Percentiles rank a stretch among this genome's conserved stretches.
Evolutionary conservation across 2,329 filamentous ascomycete species (phyloP).

Genomic region (Fusarium sp.): DNA sequence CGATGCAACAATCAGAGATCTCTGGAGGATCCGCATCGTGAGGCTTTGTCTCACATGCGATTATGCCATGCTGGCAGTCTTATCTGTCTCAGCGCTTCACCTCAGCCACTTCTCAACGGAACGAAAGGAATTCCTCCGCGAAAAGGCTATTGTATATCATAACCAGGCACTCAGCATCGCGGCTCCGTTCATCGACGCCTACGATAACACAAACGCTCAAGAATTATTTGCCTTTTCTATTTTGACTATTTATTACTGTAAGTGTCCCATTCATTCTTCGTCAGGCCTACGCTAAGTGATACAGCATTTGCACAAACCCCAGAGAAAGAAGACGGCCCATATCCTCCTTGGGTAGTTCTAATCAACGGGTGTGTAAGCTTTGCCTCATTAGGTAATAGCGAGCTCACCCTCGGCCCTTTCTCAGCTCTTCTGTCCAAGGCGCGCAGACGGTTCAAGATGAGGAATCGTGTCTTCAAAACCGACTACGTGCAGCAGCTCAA

Average conservation of each 20-base stretch:
- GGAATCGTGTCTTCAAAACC: neutral
- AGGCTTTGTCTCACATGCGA: neutral
- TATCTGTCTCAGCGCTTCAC: neutral
- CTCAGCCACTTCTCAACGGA: neutral
- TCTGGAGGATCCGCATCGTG: neutral
- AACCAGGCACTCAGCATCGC: neutral
- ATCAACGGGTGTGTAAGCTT: neutral
- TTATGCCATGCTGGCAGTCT: neutral
- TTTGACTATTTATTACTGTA: neutral
- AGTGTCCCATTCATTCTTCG: rapidly evolving
- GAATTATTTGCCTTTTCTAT: neutral
- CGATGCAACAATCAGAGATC: neutral
- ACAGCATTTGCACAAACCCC: neutral
- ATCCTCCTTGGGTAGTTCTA: neutral
- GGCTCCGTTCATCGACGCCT: neutral
- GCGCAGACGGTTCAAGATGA: neutral
- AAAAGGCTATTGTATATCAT: neutral
- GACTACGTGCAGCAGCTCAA: neutral
- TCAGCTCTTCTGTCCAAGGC: neutral
- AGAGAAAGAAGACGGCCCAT: neutral
- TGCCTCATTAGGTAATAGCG: rapidly evolving
- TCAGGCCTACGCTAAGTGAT: too few species aligned
- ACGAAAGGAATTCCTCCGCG: neutral
- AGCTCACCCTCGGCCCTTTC: neutral
- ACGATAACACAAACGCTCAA: neutral